phyloP scores from a whole-genome alignment of 768 basidiomycete genomes.

The Baorangia bicolor region DNA sequence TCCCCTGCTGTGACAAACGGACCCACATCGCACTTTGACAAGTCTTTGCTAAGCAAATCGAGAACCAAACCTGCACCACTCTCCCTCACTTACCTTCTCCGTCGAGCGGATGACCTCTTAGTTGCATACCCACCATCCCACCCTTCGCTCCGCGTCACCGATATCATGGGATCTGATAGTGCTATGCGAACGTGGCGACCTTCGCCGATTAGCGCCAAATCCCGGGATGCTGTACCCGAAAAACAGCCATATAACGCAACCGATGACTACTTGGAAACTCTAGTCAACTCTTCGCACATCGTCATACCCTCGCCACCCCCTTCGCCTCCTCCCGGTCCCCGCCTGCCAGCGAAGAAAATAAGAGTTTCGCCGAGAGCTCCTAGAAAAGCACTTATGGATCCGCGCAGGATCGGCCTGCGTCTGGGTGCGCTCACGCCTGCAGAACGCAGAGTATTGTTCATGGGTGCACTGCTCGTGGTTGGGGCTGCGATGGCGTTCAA shows the following conservation, averaged over 20 bases:
- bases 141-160: constrained; percentile 48
- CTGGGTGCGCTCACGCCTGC: constrained; percentile 26
- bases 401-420: constrained; percentile 20
- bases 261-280: constrained; percentile 27
- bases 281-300: constrained; percentile 22
- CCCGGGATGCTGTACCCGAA: constrained; percentile 18
- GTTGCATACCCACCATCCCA: constrained; percentile 59
- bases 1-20: background rate
- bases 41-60: constrained; percentile 4
- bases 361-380: constrained; percentile 4
- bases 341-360: constrained; percentile 22
- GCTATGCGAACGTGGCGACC: constrained; percentile 67
- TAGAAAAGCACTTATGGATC: constrained; percentile 10
- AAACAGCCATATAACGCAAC: constrained; percentile 23
- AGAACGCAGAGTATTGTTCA: constrained; percentile 42
- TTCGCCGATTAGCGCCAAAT: constrained; percentile 25
- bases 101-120: constrained; percentile 58
- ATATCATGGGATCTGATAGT: constrained; percentile 78
- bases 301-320: constrained; percentile 29
- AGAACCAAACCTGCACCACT: constrained; percentile 29
- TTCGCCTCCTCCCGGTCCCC: constrained; percentile 12
- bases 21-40: constrained; percentile 2
- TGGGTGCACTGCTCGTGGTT: constrained; percentile 66
- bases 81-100: constrained; percentile 51
- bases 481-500: constrained; percentile 63